A percentile compares a stretch with the other conserved stretches of the same genome.
Evolutionary conservation across 139 green algal genomes (phyloP).

Genomic region (Tetraselmis chui): DNA sequence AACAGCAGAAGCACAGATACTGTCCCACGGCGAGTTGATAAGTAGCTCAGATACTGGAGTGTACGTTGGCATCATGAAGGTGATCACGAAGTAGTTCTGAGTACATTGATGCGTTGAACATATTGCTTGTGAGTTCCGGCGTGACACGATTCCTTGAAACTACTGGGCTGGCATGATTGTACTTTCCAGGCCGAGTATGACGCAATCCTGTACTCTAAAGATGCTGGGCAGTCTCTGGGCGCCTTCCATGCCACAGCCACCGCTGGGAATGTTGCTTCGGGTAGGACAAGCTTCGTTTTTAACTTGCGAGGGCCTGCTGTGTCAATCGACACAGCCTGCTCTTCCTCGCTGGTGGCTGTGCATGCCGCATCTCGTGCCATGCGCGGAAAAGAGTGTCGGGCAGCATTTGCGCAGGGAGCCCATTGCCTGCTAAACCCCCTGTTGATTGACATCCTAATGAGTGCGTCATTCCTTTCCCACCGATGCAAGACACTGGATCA

Average conservation of each 20-base stretch:
- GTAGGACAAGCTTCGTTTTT: slow-evolving; percentile 39
- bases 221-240: not conserved
- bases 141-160: too few relatives aligned
- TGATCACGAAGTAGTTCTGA: too few relatives aligned
- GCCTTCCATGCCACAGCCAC: not conserved
- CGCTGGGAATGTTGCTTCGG: slow-evolving; percentile 28
- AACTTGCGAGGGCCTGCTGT: slow-evolving; percentile 30
- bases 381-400: not conserved
- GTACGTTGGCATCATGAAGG: not conserved
- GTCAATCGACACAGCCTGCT: slow-evolving; percentile 52
- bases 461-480: not conserved
- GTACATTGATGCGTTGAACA: too few relatives aligned
- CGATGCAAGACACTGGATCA: slow-evolving; percentile 81
- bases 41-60: not conserved
- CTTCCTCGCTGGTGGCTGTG: slow-evolving; percentile 40
- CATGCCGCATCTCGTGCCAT: slow-evolving; percentile 38
- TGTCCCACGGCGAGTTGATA: not conserved
- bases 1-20: not conserved
- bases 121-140: too few relatives aligned
- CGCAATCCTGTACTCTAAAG: slow-evolving; percentile 6
- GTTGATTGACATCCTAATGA: not conserved
- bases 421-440: not conserved
- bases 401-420: not conserved
- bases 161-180: too few relatives aligned
- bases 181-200: slow-evolving; percentile 16